Conservation (phyloP, 2,329 filamentous ascomycete species). For the Botrytis squamosa region DNA sequence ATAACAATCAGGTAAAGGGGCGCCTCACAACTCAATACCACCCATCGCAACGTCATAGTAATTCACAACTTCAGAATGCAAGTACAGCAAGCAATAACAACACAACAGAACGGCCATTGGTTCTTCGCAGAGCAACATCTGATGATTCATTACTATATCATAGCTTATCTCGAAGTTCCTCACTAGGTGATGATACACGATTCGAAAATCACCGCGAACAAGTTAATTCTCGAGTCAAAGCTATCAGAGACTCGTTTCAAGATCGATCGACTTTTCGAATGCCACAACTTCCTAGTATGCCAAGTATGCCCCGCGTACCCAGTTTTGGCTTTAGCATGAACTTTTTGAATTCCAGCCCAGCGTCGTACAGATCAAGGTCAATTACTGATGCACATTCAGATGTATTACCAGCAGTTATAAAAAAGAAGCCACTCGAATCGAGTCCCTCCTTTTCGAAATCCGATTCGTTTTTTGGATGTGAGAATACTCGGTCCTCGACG, state of each 20-base stretch:
- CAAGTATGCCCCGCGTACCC: constrained; percentile 45
- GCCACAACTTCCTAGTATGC: constrained; percentile 56
- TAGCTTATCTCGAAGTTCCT: constrained; percentile 74
- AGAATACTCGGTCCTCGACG: constrained; percentile 18
- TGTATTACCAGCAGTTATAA: constrained; percentile 32
- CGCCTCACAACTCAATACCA: background rate
- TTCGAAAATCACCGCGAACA: constrained; percentile 81
- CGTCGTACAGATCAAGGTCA: constrained; percentile 32
- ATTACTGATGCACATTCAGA: constrained; percentile 35
- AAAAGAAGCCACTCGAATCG: constrained; percentile 27
- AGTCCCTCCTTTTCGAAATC: constrained; percentile 26
- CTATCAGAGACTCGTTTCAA: constrained; percentile 82
- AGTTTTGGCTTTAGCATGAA: constrained; percentile 43
- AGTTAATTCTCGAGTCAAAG: constrained; percentile 86
- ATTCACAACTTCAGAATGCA: constrained; percentile 23
- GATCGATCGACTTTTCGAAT: constrained; percentile 76
- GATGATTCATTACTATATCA: constrained; percentile 79
- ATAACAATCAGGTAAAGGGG: background rate
- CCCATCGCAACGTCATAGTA: constrained; percentile 20
- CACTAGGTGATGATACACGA: constrained; percentile 76
- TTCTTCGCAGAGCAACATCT: constrained; percentile 62
- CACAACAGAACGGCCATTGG: constrained; percentile 23
- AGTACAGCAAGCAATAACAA: background rate
- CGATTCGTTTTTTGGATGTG: constrained; percentile 26
- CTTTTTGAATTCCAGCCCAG: constrained; percentile 34